Conservation (phyloP, 129 eudicot genomes). For the Centella asiatica region DNA sequence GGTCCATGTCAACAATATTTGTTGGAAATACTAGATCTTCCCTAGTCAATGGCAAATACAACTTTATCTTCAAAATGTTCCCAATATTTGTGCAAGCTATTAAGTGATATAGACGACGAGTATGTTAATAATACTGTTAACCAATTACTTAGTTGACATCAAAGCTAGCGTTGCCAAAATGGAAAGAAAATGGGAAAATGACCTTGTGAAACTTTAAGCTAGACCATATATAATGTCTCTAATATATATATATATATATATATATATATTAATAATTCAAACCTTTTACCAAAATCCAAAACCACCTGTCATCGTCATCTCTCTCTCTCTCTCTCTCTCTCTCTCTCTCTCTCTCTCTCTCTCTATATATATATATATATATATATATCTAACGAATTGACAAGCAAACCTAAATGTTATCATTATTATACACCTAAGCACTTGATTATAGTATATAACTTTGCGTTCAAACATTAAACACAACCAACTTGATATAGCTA, state of each 20-base stretch:
- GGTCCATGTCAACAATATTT: too few species aligned
- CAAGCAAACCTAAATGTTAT: neutral
- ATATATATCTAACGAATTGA: neutral
- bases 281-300: too few species aligned
- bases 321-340: too few species aligned
- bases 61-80: neutral
- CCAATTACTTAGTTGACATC: neutral
- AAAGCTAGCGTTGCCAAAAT: conserved; percentile 3
- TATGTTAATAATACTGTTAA: neutral
- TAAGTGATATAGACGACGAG: neutral
- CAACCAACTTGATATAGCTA: neutral
- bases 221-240: too few species aligned
- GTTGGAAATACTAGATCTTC: neutral
- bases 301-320: neutral
- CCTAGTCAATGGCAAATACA: neutral
- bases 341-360: too few species aligned
- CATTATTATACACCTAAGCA: too few species aligned
- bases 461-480: neutral
- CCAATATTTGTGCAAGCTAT: neutral
- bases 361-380: too few species aligned
- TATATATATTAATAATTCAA: too few species aligned
- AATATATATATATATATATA: too few species aligned
- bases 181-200: conserved; percentile 1
- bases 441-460: neutral
- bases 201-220: neutral